Base-by-base conservation (phyloP, 805 yeast genomes). In the Zygosaccharomyces pseudorouxii region DNA sequence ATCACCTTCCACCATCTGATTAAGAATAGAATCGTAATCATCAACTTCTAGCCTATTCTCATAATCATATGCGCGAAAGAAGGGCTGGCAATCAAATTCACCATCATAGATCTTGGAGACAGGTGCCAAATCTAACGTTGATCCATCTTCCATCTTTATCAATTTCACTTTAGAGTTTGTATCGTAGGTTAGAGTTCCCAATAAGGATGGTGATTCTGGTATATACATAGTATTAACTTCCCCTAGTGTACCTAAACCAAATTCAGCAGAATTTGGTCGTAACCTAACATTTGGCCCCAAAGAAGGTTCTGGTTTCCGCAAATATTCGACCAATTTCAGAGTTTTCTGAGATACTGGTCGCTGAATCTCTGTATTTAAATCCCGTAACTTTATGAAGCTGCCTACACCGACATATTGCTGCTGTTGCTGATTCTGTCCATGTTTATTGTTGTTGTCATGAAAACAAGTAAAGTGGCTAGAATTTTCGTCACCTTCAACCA, bases 1-100 rank as follows among this genome's bases (percentile, higher is more conserved):
- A 7, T 58, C 58, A 39, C 57, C 55, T 12, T 52, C 52, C 12
- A 65, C 37, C 45, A 58, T 38, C 6, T 47, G 42, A 23, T 45
- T 49, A 8, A 60, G 19, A 10, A 62, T 48, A 12, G 54, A 55
- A 19, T 51, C 60, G 23, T 50, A 49, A 41, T 62, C 64, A 35
- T 51, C 55, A 4, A 33, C 39, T 5, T 54, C 58, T n/a, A 55
- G 30, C 20, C 55, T 48, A 45, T 45, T 53, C 38, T 62, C 65
- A 38, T 58, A 57, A 33, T 56, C 53, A 38, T 54, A 50, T 8
- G 35, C 14, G 7, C 52, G 51, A 31, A 51, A 55, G 29, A 62
- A 51, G 4, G 64, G 65, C 4, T 52, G 47, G 35, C 54, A 57
- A 35, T 60, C 60, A 45, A 52, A 50, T 22, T 38, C 39, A 28